Conservation (phyloP, 148 eudicot species). For the Heliamphora exappendiculata region DNA sequence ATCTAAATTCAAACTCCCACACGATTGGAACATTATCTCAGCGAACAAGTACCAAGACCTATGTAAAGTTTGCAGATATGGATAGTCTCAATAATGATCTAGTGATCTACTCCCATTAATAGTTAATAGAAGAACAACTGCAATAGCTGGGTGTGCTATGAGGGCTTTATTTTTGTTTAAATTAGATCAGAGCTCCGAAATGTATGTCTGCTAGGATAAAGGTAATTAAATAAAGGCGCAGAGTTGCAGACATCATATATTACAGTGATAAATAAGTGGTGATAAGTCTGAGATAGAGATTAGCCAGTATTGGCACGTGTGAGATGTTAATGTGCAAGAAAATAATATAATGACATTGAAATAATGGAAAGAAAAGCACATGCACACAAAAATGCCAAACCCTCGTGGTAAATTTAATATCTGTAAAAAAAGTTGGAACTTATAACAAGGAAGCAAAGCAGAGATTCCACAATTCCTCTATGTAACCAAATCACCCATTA, state of each 20-base stretch:
- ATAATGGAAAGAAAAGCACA: not conserved
- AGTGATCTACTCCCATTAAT: not conserved
- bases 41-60: not conserved
- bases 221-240: not conserved
- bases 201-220: not conserved
- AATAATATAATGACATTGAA: not conserved
- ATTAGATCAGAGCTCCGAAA: not conserved
- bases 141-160: not conserved
- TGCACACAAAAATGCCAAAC: not conserved
- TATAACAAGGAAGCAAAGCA: not conserved
- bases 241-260: not conserved
- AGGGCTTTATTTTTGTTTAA: not conserved
- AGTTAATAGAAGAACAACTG: not conserved
- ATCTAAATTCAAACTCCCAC: not conserved
- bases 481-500: constrained; percentile 1
- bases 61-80: not conserved
- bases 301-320: not conserved
- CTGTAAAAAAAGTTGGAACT: not conserved
- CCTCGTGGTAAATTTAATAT: not conserved
- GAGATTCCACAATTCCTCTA: not conserved
- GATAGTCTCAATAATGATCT: not conserved
- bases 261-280: not conserved
- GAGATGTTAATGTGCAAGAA: not conserved
- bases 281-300: not conserved
- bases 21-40: not conserved